phyloP scores from a whole-genome alignment of 495 filamentous ascomycete genomes.

The Friedmanniomyces endolithicus region DNA sequence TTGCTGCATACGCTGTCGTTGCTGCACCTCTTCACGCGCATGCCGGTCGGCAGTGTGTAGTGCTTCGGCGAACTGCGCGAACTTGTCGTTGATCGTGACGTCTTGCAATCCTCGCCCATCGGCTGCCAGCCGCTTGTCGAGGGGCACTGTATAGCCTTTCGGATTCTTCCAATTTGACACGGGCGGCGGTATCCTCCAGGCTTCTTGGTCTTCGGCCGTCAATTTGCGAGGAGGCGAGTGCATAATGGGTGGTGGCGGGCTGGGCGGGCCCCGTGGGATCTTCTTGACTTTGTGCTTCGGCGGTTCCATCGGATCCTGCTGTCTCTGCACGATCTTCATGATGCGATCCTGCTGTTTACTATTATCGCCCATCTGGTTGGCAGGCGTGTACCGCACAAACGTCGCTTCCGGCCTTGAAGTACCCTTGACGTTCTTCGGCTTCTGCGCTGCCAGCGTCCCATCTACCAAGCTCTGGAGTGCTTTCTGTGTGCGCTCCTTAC shows the following conservation, averaged over 20 bases:
- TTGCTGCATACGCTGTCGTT: slow-evolving; percentile 90
- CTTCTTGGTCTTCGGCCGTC: slow-evolving; percentile 93
- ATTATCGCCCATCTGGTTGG: slow-evolving; percentile 92
- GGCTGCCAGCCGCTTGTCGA: slow-evolving; percentile 94
- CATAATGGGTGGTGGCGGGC: slow-evolving; percentile 85
- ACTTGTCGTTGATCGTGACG: slow-evolving; percentile 97
- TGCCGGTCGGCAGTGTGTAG: slow-evolving; percentile 89
- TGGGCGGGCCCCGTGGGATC: slow-evolving; percentile 87
- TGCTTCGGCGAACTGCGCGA: slow-evolving; percentile 90
- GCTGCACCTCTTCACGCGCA: slow-evolving; percentile 87
- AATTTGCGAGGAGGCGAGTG: slow-evolving; percentile 91
- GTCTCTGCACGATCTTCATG: slow-evolving; percentile 93
- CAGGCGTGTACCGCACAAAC: slow-evolving; percentile 89
- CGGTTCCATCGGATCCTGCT: slow-evolving; percentile 94
- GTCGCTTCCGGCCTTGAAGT: slow-evolving; percentile 70
- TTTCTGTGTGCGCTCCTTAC: slow-evolving; percentile 76
- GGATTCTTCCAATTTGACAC: slow-evolving; percentile 99
- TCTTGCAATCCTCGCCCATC: slow-evolving; percentile 89
- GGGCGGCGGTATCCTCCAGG: slow-evolving; percentile 88
- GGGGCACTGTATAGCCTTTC: slow-evolving; percentile 90
- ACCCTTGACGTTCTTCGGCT: slow-evolving; percentile 84
- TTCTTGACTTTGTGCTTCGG: slow-evolving; percentile 98
- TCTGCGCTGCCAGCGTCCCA: slow-evolving; percentile 80
- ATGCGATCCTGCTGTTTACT: slow-evolving; percentile 83
- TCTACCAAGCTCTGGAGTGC: slow-evolving; percentile 71